Evolutionary conservation across 176 grass and related monocot species (phyloP).

Genomic region (Aegilops tauschii): DNA sequence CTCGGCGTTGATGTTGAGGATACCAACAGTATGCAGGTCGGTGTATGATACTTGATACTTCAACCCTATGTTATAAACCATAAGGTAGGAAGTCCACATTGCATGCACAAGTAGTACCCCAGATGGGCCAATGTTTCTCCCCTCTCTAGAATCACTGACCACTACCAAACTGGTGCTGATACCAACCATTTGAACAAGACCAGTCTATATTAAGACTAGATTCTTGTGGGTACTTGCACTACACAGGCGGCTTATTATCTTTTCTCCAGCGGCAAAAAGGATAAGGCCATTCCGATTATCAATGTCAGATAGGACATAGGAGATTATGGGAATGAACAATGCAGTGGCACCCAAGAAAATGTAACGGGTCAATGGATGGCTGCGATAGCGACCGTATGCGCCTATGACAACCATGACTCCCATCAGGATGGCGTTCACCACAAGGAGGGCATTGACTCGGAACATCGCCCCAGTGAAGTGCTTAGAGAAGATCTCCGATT

Average conservation of each 20-base stretch:
- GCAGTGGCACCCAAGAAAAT: conserved; percentile 5
- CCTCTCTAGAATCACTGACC: neutral
- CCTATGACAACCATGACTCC: neutral
- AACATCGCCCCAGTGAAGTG: accelerated
- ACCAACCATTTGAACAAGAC: neutral
- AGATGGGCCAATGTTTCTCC: neutral
- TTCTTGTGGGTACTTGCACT: neutral
- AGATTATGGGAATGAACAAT: neutral
- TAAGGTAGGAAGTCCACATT: neutral
- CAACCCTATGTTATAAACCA: neutral
- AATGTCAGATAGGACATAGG: neutral
- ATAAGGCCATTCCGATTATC: neutral
- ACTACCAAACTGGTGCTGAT: neutral
- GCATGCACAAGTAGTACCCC: neutral
- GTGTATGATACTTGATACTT: no score
- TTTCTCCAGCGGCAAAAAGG: neutral
- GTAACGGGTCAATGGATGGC: neutral
- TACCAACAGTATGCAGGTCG: no score
- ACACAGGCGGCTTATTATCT: neutral
- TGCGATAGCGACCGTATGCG: neutral
- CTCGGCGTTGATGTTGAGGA: no score
- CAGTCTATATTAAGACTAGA: neutral
- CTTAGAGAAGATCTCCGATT: no score
- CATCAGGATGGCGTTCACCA: neutral
- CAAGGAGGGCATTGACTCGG: neutral